phyloP scores from a whole-genome alignment of 768 basidiomycete genomes.

The Xerocomellus intermedius region DNA sequence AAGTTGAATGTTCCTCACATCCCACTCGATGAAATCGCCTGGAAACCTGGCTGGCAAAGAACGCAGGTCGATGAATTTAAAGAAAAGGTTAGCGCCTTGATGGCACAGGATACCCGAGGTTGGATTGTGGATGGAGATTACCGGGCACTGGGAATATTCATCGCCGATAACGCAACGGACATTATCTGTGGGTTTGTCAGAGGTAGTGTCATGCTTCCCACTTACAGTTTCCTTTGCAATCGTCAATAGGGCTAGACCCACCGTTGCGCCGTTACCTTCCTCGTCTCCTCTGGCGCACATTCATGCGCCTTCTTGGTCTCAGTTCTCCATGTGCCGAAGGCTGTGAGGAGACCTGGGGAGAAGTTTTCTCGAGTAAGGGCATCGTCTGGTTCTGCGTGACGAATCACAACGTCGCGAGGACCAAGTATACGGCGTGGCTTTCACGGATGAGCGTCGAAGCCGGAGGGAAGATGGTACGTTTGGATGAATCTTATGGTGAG shows the following conservation, averaged over 20 bases:
- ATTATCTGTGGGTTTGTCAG: constrained; percentile 45
- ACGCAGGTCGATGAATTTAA: constrained; percentile 29
- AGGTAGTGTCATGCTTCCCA: not conserved
- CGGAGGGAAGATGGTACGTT: constrained; percentile 44
- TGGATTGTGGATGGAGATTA: constrained; percentile 60
- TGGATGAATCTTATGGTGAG: constrained; percentile 52
- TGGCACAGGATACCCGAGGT: constrained; percentile 33
- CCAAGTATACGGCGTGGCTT: constrained; percentile 18
- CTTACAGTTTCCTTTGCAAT: not conserved
- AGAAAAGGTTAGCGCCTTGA: constrained; percentile 20
- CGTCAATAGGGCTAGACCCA: constrained; percentile 60
- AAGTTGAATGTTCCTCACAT: constrained; percentile 47
- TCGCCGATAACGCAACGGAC: constrained; percentile 45
- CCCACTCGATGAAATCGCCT: constrained; percentile 46
- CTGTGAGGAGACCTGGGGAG: constrained; percentile 42
- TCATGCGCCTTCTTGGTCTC: constrained; percentile 42
- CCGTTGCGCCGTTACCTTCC: constrained; percentile 62
- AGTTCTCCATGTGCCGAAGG: constrained; percentile 45
- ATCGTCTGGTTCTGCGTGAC: constrained; percentile 52
- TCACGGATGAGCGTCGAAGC: constrained; percentile 18
- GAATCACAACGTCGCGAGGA: constrained; percentile 33
- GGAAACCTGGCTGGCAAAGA: constrained; percentile 49
- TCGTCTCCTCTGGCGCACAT: constrained; percentile 52
- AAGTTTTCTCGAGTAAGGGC: constrained; percentile 45
- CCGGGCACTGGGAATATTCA: constrained; percentile 28